These are phyloP conservation scores for Botrytis cinerea DNA, from an alignment of 2,329 filamentous ascomycete species.

Conservation along the genomic window DNA sequence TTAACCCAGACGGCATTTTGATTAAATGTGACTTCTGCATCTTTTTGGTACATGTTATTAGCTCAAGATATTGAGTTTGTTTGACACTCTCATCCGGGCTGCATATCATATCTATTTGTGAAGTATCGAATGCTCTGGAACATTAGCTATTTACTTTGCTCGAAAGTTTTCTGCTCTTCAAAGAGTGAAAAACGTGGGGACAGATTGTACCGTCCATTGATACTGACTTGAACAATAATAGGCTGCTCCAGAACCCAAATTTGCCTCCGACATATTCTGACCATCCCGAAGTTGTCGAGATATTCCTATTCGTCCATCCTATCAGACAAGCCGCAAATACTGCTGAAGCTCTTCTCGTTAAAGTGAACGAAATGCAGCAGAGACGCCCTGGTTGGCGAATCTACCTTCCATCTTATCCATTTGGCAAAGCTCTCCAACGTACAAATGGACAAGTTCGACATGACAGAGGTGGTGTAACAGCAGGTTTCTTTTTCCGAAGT, in stretches of 20 bases:
- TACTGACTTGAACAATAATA: slow-evolving; percentile 23
- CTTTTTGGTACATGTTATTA: background rate
- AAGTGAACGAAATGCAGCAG: slow-evolving; percentile 52
- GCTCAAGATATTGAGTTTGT: background rate
- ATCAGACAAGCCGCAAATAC: slow-evolving; percentile 54
- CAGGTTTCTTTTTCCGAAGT: slow-evolving; percentile 48
- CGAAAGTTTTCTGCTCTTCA: background rate
- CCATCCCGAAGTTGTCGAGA: slow-evolving; percentile 52
- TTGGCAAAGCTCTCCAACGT: slow-evolving; percentile 54
- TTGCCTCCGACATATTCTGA: slow-evolving; percentile 50
- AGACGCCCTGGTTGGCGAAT: slow-evolving; percentile 46
- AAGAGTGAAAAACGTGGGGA: too few species aligned
- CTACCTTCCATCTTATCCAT: slow-evolving; percentile 55
- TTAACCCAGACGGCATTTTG: background rate
- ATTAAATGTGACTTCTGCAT: background rate
- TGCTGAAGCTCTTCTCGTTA: slow-evolving; percentile 50
- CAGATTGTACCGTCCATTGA: background rate
- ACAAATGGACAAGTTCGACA: slow-evolving; percentile 60
- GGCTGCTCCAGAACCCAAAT: slow-evolving; percentile 49
- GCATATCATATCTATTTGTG: background rate
- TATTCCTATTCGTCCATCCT: slow-evolving; percentile 58
- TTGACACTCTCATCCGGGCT: background rate
- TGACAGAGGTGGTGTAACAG: slow-evolving; percentile 59
- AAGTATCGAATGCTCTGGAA: background rate
- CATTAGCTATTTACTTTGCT: background rate